Percentiles rank a stretch among this genome's conserved stretches.
These are phyloP conservation scores for Silybum marianum DNA, from an alignment of 129 eudicot genomes.

Conservation along the genomic window DNA sequence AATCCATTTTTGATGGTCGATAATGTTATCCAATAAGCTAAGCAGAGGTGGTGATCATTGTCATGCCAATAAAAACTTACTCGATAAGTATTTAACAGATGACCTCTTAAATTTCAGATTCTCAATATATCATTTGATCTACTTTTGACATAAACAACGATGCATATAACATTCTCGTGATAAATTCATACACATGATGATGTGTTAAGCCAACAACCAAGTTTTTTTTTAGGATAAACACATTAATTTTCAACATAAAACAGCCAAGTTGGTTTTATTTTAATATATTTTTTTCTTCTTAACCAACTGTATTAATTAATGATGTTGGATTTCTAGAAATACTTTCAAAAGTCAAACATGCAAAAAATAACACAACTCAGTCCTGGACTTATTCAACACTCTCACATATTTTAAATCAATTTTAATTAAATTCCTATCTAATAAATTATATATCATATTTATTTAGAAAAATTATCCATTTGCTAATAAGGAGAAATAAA, in stretches of 20 bases:
- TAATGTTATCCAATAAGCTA: too few species aligned
- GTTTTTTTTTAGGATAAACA: neutral
- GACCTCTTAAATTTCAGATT: too few species aligned
- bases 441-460: too few species aligned
- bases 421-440: too few species aligned
- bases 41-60: too few species aligned
- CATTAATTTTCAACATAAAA: neutral
- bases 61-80: too few species aligned
- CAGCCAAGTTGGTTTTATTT: neutral
- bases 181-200: neutral
- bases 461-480: neutral
- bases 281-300: neutral
- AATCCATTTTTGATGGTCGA: too few species aligned
- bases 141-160: too few species aligned
- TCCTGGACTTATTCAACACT: neutral
- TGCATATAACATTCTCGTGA: too few species aligned
- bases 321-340: constrained; percentile 2
- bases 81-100: too few species aligned
- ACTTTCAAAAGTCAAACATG: neutral
- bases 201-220: neutral
- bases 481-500: neutral
- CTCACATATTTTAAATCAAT: neutral
- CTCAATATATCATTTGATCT: too few species aligned
- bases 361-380: neutral
- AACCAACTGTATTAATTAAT: neutral